Evolutionary conservation across 768 basidiomycete genomes (phyloP), one percentile per base, ranked within the genome.

Genomic region (Pleurotus eryngii): DNA sequence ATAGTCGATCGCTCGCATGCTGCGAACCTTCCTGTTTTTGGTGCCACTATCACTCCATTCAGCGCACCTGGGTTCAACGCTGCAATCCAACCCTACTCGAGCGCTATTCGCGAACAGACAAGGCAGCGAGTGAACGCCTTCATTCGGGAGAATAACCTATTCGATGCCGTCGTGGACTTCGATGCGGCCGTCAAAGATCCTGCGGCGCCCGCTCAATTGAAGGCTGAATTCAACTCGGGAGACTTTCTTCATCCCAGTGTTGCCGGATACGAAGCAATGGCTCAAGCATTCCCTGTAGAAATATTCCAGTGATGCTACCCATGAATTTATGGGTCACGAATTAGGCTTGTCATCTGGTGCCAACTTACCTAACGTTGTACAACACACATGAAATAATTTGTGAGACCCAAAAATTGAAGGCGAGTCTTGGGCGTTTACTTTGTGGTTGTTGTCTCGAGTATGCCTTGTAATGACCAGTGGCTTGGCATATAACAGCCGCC

Each of bases 1-100:
- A 77, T 81, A 51, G 67, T 72, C 56, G 63, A 69, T 5, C 73
- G 77, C 20, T 67, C 76, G 15, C 78, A 78, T 60, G 70, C 77
- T 0, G 60, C 66, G 3, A 72, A 73, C 6, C 72, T 81, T 49
- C 76, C 76, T 20, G 68, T 80, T 35, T 79, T 79, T 64, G 80
- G 68, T 1, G 77, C 77, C 18, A 82, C 81, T 1, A 81, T 82
- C 63, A 81, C 80, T 35, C 79, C 80, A 3, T 78, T 81, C 70
- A 64, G 70, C 56, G 71, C 63, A 17, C 64, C 65, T 20, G 69
- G 66, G 5, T 54, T 54, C 45, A 65, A 65, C 59, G 63, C 67
- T 17, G 64, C 64, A 20, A 74, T 73, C 56, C 72, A 73, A 59
- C 67, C 72, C 14, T 78, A 78, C 63, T 71, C 70, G 22, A 68